Base-by-base conservation (phyloP, 2,329 filamentous ascomycete species). In the Pestalotiopsis sp. region DNA sequence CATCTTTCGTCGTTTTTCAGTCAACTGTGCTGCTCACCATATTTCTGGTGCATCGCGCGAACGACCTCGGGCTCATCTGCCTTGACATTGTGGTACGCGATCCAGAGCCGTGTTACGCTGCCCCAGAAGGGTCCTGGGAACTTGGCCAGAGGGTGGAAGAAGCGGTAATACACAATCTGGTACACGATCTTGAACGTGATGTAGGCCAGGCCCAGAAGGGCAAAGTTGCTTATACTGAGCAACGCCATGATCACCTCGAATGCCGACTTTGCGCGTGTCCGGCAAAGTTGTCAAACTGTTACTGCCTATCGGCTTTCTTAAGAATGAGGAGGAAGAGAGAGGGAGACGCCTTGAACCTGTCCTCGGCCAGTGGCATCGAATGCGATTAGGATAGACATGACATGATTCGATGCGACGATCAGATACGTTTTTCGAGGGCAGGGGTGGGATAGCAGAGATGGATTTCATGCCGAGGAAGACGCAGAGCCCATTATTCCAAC, bases 121-220 rank as follows among this genome's bases (percentile, higher is more conserved):
- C 78, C 85, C 82, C 83, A 86, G 71, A 87, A 88, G 0, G 84
- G 83, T 3, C 86, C 86, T 0, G 85, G 85, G 69, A 86, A 88
- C 39, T 80, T 78, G 20, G 80, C 75, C 4, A 88, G 76, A 11
- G 86, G 84, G 68, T 87, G 84, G 64, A 87, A 84, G 75, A 84
- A 85, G 44, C 83, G 81, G 75, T 80, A 82, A 68, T 84, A 79
- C 68, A 85, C 79, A 13, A 84, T 81, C 73, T 85, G 85, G 71
- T 83, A 84, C 68, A 81, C 74, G 73, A 73, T 39, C 30, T 70
- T 76, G 57, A 62, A 73, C 3, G 48, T 75, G n/a, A 76, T 76
- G 35, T 75, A 78, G 14, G 66, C 76, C 57, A 78, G 79, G 74
- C 72, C 78, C 38, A 78, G 66, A 6, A 72, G 82, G 11, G 75